A percentile compares a stretch with the other conserved stretches of the same genome.
Conservation (phyloP, 768 basidiomycete genomes). For the Clavulina sp. region DNA sequence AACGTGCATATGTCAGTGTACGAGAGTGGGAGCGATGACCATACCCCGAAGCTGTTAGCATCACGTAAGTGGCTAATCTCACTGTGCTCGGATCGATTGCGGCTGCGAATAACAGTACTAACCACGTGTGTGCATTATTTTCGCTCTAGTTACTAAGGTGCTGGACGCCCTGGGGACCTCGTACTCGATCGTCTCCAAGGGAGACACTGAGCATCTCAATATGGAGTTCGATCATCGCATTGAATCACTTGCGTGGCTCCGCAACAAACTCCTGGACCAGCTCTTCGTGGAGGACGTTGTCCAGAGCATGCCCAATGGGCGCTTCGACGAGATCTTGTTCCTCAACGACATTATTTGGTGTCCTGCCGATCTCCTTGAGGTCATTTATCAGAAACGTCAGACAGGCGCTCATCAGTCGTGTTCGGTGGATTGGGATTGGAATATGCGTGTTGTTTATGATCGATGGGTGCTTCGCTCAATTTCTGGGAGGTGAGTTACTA, state of each 20-base stretch:
- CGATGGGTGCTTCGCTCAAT: background rate
- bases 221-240: background rate
- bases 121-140: background rate
- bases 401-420: background rate
- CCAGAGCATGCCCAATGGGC: background rate
- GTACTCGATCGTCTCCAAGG: background rate
- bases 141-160: background rate
- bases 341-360: background rate
- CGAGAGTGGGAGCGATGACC: background rate
- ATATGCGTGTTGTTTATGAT: background rate
- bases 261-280: background rate
- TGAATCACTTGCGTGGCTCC: background rate
- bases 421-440: constrained; percentile 1
- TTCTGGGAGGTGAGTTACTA: background rate
- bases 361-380: background rate
- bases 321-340: background rate
- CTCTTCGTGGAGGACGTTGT: background rate
- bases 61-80: background rate
- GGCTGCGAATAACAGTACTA: too few relatives aligned
- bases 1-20: background rate
- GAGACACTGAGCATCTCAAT: background rate
- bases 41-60: background rate
- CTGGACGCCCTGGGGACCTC: background rate
- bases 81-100: background rate
- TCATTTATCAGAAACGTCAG: background rate